A percentile compares a stretch with the other conserved stretches of the same genome.
phyloP scores from a whole-genome alignment of 306 rosid genomes.

The Vachellia collinsii region DNA sequence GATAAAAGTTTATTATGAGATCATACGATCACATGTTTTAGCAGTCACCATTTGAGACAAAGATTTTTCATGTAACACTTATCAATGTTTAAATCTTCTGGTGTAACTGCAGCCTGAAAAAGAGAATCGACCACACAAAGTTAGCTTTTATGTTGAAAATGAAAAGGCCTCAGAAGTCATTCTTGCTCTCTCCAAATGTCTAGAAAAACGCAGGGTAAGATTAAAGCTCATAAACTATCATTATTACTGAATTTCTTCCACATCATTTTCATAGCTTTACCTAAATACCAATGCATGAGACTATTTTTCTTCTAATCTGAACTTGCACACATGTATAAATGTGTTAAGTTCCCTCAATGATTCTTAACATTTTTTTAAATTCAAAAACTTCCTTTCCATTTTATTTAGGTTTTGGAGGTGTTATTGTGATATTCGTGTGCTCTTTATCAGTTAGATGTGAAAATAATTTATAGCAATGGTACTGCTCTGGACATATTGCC shows the following conservation, averaged over 20 bases:
- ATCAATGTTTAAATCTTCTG: conserved; percentile 34
- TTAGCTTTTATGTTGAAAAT: conserved; percentile 81
- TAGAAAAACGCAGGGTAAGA: conserved; percentile 72
- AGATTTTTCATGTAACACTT: conserved; percentile 16
- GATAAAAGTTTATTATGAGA: not conserved
- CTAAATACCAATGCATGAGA: not conserved
- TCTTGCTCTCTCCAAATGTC: conserved; percentile 50
- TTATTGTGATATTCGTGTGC: conserved; percentile 26
- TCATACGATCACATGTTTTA: not conserved
- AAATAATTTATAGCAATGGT: conserved; percentile 79
- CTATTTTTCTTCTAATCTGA: not conserved
- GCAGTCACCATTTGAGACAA: conserved; percentile 13
- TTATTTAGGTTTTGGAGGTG: conserved; percentile 23
- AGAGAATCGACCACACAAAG: conserved; percentile 83
- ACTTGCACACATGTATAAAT: not conserved
- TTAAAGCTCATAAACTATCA: conserved; percentile 25
- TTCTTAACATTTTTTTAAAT: conserved; percentile 5
- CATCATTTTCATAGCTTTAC: conserved; percentile 15
- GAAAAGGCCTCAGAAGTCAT: conserved; percentile 53
- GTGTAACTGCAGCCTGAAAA: conserved; percentile 61
- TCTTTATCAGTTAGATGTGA: conserved; percentile 70
- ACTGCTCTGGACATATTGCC: conserved; percentile 77
- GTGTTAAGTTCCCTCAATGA: not conserved
- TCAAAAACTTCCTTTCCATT: conserved; percentile 26
- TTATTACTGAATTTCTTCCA: conserved; percentile 8